Evolutionary conservation across 306 rosid genomes (phyloP).

Genomic region (Astragalus membranaceus): DNA sequence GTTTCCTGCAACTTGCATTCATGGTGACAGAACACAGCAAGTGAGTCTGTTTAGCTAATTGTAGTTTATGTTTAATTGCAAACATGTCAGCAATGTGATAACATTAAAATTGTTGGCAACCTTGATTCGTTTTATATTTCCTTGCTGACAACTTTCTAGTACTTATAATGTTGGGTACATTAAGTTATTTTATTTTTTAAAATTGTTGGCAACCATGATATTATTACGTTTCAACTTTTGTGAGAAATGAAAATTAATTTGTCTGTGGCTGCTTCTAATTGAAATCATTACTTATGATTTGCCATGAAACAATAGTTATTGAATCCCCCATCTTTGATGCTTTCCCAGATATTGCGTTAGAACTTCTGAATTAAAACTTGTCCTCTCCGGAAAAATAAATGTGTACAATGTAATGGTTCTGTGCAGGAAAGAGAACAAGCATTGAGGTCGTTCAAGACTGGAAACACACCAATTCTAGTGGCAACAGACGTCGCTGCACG

Average conservation of each 20-base stretch:
- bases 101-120: neutral
- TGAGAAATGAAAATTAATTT: conserved; percentile 15
- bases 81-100: conserved; percentile 1
- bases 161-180: neutral
- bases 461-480: conserved; percentile 71
- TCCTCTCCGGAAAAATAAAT: neutral
- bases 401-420: neutral
- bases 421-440: conserved; percentile 81
- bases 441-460: conserved; percentile 66
- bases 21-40: conserved; percentile 94
- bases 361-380: neutral
- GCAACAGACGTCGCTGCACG: conserved; percentile 91
- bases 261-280: neutral
- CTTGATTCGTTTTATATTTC: neutral
- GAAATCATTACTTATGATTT: neutral
- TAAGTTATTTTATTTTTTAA: neutral
- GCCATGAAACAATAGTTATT: neutral
- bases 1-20: conserved; percentile 94
- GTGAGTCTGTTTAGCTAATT: conserved; percentile 30
- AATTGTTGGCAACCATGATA: neutral
- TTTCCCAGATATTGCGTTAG: neutral
- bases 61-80: neutral
- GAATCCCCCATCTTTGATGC: neutral
- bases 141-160: neutral
- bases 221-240: neutral